Conservation (phyloP, 139 green algal species). For the Yamagishiella unicocca region DNA sequence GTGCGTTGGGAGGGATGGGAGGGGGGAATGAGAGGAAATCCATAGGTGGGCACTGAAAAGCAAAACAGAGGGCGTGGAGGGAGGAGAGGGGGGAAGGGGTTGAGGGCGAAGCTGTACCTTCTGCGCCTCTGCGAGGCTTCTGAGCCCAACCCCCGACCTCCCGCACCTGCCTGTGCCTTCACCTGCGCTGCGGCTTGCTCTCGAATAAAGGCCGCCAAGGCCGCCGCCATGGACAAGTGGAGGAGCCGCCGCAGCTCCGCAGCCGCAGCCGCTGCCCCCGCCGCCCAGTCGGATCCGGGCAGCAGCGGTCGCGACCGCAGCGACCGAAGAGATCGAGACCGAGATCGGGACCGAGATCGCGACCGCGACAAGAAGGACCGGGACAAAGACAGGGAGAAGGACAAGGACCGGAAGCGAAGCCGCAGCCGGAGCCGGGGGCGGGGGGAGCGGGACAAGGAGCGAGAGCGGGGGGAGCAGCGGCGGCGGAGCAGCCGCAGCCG, state of each 20-base stretch:
- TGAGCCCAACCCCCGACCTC: neutral
- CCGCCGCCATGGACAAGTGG: conserved; percentile 35
- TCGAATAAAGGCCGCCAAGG: conserved; percentile 35
- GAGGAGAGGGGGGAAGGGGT: neutral
- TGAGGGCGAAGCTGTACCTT: neutral
- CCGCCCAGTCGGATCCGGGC: conserved; percentile 19
- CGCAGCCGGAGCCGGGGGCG: too few relatives aligned
- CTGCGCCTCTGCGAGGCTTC: neutral
- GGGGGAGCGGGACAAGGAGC: conserved; percentile 36
- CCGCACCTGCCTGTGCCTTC: neutral
- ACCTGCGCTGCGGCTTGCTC: neutral
- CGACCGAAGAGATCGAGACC: conserved; percentile 23
- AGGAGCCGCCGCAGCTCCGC: neutral
- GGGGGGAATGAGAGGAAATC: too few relatives aligned
- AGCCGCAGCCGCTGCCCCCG: neutral
- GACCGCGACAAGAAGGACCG: neutral
- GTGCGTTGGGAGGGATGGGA: too few relatives aligned
- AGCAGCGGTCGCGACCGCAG: conserved; percentile 29
- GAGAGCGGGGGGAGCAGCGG: conserved; percentile 32
- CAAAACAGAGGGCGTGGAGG: neutral
- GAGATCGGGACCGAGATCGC: conserved; percentile 19
- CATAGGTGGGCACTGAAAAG: too few relatives aligned
- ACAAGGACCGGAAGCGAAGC: conserved; percentile 30
- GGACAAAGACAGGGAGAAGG: conserved; percentile 27
- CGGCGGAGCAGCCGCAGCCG: too few relatives aligned